Conservation (phyloP, 495 filamentous ascomycete genomes). For the Halenospora varia region DNA sequence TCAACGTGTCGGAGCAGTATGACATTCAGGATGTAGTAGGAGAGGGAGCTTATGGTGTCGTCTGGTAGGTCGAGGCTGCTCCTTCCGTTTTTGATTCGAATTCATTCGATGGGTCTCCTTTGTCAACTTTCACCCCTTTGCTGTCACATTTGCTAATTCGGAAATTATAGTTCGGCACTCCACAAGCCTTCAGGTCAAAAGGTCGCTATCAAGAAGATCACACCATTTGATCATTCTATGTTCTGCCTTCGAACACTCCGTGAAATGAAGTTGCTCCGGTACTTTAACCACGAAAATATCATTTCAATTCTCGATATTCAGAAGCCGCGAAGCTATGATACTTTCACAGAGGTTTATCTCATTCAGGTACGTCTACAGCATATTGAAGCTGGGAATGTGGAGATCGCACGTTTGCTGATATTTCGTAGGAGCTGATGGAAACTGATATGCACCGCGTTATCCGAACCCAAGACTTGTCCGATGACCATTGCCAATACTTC, state of each 20-base stretch:
- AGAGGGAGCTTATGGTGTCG: slow-evolving; percentile 97
- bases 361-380: slow-evolving; percentile 77
- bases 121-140: no score
- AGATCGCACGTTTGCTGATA: no score
- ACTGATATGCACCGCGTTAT: slow-evolving; percentile 99
- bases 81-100: no score
- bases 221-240: slow-evolving; percentile 98
- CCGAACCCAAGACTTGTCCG: slow-evolving; percentile 95
- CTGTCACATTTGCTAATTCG: no score
- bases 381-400: background rate
- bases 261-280: slow-evolving; percentile 98
- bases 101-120: no score
- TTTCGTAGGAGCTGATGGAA: slow-evolving; percentile 89
- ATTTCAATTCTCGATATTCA: slow-evolving; percentile 99
- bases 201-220: slow-evolving; percentile 99
- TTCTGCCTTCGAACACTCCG: slow-evolving; percentile 95
- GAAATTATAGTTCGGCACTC: slow-evolving; percentile 76
- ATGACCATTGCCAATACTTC: slow-evolving; percentile 99
- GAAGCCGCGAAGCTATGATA: slow-evolving; percentile 92
- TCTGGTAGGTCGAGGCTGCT: slow-evolving; percentile 65
- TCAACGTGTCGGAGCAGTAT: slow-evolving; percentile 99
- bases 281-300: slow-evolving; percentile 99
- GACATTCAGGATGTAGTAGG: slow-evolving; percentile 99
- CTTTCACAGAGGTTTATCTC: slow-evolving; percentile 97
- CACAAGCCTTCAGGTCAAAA: slow-evolving; percentile 99